A percentile compares a stretch with the other conserved stretches of the same genome.
phyloP scores from a whole-genome alignment of 768 basidiomycete genomes.

The Auricularia sp. region DNA sequence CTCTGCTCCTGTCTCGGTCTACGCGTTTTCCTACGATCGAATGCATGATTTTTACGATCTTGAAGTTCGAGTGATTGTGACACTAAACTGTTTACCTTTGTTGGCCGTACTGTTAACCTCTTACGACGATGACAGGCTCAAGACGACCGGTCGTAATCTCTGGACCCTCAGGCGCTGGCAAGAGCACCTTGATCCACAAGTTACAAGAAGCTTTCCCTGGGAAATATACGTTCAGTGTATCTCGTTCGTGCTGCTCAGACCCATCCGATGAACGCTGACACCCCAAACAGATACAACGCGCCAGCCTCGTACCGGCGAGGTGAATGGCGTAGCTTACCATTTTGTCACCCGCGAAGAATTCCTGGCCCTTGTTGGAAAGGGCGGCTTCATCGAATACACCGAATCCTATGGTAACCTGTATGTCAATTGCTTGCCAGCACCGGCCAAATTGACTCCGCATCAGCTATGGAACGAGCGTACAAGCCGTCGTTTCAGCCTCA shows the following conservation, averaged over 20 bases:
- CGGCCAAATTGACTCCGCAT: neutral
- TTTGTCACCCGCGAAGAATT: constrained; percentile 33
- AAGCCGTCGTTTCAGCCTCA: neutral
- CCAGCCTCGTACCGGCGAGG: constrained; percentile 31
- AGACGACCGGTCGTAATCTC: constrained; percentile 32
- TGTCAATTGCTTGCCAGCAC: neutral
- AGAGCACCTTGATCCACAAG: constrained; percentile 34
- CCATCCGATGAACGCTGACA: too few relatives aligned
- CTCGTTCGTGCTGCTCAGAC: constrained; percentile 19
- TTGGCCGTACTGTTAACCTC: too few relatives aligned
- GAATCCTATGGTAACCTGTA: constrained; percentile 33
- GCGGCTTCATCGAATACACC: constrained; percentile 39
- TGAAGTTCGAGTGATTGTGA: too few relatives aligned
- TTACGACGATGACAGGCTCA: neutral
- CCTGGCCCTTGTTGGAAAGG: constrained; percentile 24
- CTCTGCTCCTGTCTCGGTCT: too few relatives aligned
- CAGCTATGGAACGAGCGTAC: neutral
- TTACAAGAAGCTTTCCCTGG: constrained; percentile 31
- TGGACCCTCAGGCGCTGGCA: constrained; percentile 36
- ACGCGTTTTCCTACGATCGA: too few relatives aligned
- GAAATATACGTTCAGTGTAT: constrained; percentile 35
- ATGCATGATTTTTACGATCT: too few relatives aligned
- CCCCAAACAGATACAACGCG: constrained; percentile 31
- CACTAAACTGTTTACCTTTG: too few relatives aligned
- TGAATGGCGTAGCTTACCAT: constrained; percentile 33